These are phyloP conservation scores for Leccinum variicolor DNA, from an alignment of 768 basidiomycete genomes.

Conservation along the genomic window DNA sequence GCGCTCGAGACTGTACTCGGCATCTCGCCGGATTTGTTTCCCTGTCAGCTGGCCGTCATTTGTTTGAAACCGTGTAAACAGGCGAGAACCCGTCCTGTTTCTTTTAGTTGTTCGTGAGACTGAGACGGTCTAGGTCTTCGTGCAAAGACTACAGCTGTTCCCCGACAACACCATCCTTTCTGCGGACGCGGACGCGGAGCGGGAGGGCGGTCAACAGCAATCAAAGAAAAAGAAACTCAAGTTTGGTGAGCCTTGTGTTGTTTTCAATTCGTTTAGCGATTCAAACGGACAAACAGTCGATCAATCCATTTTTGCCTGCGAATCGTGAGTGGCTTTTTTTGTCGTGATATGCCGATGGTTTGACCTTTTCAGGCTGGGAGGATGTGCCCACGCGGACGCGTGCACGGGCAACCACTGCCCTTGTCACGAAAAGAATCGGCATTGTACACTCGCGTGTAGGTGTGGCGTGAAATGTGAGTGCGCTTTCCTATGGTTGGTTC, in stretches of 20 bases:
- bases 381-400: conserved; percentile 47
- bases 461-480: conserved; percentile 42
- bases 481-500: not conserved
- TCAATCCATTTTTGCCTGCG: not conserved
- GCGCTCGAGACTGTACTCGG: conserved; percentile 37
- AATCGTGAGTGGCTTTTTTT: conserved; percentile 11
- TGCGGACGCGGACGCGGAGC: conserved; percentile 6
- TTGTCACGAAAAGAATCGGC: conserved; percentile 37
- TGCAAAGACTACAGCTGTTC: conserved; percentile 17
- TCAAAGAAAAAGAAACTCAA: not conserved
- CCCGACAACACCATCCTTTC: conserved; percentile 17
- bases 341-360: no score
- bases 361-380: conserved; percentile 24
- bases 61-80: conserved; percentile 47
- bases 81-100: conserved; percentile 21
- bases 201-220: not conserved
- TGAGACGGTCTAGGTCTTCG: conserved; percentile 12
- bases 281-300: conserved; percentile 8
- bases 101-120: not conserved
- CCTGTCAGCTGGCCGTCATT: conserved; percentile 49
- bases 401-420: conserved; percentile 40
- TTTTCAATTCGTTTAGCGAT: no score
- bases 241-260: conserved; percentile 15
- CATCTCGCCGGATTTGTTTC: conserved; percentile 42
- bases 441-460: conserved; percentile 48